These are phyloP conservation scores for Sugiyamaella smithiae DNA, from an alignment of 805 yeast genomes.

Conservation along the genomic window DNA sequence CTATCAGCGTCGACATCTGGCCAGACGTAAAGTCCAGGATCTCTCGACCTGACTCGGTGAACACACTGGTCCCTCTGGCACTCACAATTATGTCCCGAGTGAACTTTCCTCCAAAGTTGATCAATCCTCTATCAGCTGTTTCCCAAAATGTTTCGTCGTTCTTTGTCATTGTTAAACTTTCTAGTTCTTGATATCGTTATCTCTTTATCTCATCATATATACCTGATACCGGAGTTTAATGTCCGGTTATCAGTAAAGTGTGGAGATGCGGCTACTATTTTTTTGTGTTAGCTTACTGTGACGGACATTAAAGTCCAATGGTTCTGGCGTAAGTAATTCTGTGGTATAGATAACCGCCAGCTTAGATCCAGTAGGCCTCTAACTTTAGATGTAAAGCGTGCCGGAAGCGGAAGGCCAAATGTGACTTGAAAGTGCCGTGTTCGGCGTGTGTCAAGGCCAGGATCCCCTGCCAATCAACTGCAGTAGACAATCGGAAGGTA, in stretches of 20 bases:
- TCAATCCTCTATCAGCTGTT: background rate
- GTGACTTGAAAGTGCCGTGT: background rate
- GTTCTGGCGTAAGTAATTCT: background rate
- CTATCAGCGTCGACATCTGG: background rate
- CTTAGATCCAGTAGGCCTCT: too few species aligned
- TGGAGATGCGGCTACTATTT: background rate
- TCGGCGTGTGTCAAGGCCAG: constrained; percentile 2
- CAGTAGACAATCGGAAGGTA: background rate
- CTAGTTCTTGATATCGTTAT: background rate
- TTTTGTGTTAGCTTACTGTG: background rate
- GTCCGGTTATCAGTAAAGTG: background rate
- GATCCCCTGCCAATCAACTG: background rate
- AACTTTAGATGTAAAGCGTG: background rate
- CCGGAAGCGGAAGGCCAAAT: constrained; percentile 2
- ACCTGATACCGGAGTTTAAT: background rate
- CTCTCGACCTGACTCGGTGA: background rate
- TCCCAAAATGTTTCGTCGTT: background rate
- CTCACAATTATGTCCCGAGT: background rate
- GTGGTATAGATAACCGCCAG: too few species aligned
- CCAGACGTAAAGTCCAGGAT: background rate
- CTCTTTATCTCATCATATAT: too few species aligned
- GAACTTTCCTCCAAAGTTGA: background rate
- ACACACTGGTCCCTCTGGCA: background rate
- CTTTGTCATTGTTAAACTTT: background rate
- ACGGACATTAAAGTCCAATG: constrained; percentile 6